Conservation (phyloP, 331 rosid genomes). For the Spiraea crenata region DNA sequence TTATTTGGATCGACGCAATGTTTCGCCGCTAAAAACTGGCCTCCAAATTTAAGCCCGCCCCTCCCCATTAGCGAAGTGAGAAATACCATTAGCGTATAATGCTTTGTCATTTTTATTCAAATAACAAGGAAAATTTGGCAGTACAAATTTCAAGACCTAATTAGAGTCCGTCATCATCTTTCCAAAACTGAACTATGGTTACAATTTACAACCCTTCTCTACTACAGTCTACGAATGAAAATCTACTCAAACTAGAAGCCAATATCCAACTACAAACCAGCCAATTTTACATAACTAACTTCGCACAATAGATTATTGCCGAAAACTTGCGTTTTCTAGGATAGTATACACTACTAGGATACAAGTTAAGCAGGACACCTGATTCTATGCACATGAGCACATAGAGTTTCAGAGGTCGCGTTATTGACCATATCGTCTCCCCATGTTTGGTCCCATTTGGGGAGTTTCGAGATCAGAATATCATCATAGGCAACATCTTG, state of each 20-base stretch:
- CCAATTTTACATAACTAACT: neutral
- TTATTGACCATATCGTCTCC: slow-evolving; percentile 15
- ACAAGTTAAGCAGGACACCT: neutral
- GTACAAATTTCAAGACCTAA: neutral
- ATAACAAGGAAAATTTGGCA: no score
- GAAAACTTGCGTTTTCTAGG: no score
- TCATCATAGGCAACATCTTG: slow-evolving; percentile 64
- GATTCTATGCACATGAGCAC: neutral
- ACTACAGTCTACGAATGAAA: neutral
- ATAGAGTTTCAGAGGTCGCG: neutral
- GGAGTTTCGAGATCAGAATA: slow-evolving; percentile 46
- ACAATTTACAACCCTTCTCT: neutral
- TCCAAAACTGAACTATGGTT: neutral
- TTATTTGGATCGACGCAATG: no score
- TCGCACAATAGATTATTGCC: neutral
- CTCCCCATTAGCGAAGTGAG: no score
- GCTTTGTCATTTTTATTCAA: no score
- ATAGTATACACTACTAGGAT: neutral
- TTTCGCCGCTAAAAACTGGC: no score
- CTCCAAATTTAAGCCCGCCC: no score
- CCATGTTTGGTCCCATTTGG: slow-evolving; percentile 47
- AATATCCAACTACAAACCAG: neutral
- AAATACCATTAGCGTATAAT: no score
- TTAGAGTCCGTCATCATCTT: neutral
- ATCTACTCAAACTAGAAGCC: neutral